Base-by-base conservation (phyloP, 768 basidiomycete genomes). In the Fomitopsis pulvina region DNA sequence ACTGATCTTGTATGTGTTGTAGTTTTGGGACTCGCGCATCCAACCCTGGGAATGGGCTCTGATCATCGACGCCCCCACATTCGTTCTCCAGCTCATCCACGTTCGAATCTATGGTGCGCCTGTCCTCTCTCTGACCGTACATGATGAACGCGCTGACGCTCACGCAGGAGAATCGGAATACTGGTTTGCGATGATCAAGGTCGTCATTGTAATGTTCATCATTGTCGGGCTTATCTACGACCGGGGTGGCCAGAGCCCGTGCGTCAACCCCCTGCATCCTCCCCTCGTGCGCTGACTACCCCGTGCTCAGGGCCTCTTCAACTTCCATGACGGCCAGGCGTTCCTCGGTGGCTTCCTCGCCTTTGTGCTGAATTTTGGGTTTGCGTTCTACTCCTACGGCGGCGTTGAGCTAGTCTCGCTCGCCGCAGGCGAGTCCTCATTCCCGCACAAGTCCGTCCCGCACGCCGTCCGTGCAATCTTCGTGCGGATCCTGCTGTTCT, bases 341-440 rank as follows among this genome's bases (percentile, higher is more conserved):
- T 78, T 80, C 56, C 64, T 79, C 10, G 78, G 78, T 9, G 77
- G 76, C 40, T 79, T 78, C 48, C 50, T 71, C 30, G 66, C 73
- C 28, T 78, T 79, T 60, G 73, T 75, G 7, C 75, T 75, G 57
- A 77, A 74, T 4, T 83, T 83, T 52, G 80, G 84, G 30, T 85
- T 74, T 28, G 83, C 83, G 11, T 85, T 85, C 53, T 88, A 80
- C 65, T 83, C 82, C 7, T 82, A 77, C 62, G 80, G 77, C 16
- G 81, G 83, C 16, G 79, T 85, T 26, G 84, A 85, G 56, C 73
- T 88, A 9, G 83, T 87, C 37, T 78, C 82, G 2, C 64, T 87
- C 28, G 84, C 85, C n/a, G 84, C 85, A 9, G 81, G 83, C 28
- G 85, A 87, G 66, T 79, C 79, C 5, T 73, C 72, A 41, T 74